Base-by-base conservation (phyloP, 23 red algal species). In the Chondrus crispus region DNA sequence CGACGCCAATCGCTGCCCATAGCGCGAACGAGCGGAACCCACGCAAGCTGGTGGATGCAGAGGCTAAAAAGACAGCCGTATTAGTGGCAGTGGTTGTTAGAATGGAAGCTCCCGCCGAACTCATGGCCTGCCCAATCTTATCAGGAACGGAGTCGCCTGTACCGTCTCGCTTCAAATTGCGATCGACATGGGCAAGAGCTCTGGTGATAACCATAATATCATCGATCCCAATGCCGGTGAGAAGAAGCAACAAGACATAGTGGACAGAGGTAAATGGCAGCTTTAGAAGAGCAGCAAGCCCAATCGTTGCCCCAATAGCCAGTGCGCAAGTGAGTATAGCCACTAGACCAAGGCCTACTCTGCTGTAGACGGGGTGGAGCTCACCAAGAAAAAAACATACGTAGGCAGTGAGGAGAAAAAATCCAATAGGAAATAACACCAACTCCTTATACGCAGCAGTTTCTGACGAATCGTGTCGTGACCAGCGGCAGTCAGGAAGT, bases 1-100 rank as follows among this genome's bases (percentile, higher is more conserved):
- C 28, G 44, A 82, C 78, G 20, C 46, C 78, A 46, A 82, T 62
- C 3, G n/a, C 35, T 20, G 78, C 78, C 78, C 78, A 82, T 30
- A 46, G 49, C 18, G 78, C 28, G 44, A 82, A 82, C 7, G n/a
- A 28, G 42, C 78, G 78, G 5, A 82, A 52, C 19, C 48, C 78
- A 19, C 48, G 78, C 5, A 82, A 52, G 48, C 33, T 50, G 44
- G 78, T 48, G 30, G 33, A 37, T 9, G 78, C 28, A 20, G 5
- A 16, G 7, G 49, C 49, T 40, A 82, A 37, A 20, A 82, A 82
- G n/a, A 82, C 78, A n/a, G 22, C 22, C 20, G 40, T 19, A 47
- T 82, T 82, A 29, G 78, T 82, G 4, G 62, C 28, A 28, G 30
- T 28, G 30, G 78, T 82, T 52, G 62, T 52, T n/a, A 35, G 22